Evolutionary conservation across 805 yeast genomes (phyloP), one percentile per base, ranked within the genome.

Genomic region (Teunomyces cretensis): DNA sequence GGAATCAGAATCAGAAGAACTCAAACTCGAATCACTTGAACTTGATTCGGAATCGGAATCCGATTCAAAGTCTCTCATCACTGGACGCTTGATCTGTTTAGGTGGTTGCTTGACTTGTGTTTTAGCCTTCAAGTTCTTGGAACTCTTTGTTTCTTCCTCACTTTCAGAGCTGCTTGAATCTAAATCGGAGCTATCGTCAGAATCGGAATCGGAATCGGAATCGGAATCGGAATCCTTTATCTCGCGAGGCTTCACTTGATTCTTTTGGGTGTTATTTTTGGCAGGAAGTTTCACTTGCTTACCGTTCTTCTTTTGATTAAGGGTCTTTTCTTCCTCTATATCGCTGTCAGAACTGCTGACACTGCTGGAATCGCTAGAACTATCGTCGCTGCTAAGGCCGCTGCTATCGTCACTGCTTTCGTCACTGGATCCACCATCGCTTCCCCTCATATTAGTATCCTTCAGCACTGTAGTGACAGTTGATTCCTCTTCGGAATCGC

Each of bases 1-100:
- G 1, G 26, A 33, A 9, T 33, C 33, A 13, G 33, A 30, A 13
- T 30, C 16, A 13, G 33, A 30, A 6, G 5, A 8, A 30, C 33
- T 30, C 15, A 15, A 30, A 30, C n/a, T n/a, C 15, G 33, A 30
- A 13, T 13, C 16, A 16, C 33, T 13, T 9, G 37, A 19, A 19
- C 16, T 30, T 12, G 33, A 39, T 14, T 32, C 39, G 16, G 46
- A 44, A 9, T 7, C 16, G 12, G 46, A 43, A 15, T 15, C 17
- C 8, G 35, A 32, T 8, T 32, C 35, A 9, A 19, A 33, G 15
- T 33, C n/a, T n/a, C n/a, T n/a, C n/a, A n/a, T n/a, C n/a, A n/a
- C n/a, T n/a, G n/a, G n/a, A n/a, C n/a, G n/a, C n/a, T n/a, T n/a
- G n/a, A n/a, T n/a, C n/a, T n/a, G n/a, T n/a, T n/a, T n/a, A n/a